Conservation (phyloP, 2,329 filamentous ascomycete genomes). For the Xylariaceae sp. region DNA sequence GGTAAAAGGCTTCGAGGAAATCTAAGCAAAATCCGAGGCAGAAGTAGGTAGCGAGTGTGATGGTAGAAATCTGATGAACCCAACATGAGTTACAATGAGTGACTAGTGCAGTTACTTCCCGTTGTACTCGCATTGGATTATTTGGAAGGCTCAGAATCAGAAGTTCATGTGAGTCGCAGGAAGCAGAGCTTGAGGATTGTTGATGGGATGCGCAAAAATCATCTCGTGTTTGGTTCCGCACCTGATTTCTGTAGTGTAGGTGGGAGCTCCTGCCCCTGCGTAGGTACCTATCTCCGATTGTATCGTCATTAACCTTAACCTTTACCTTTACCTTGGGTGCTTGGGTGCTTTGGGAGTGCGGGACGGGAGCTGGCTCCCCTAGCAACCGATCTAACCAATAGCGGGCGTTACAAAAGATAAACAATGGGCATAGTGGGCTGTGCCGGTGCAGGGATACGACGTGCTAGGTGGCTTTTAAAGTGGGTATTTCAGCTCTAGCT, state of each 20-base stretch:
- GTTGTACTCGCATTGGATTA: slow-evolving; percentile 1
- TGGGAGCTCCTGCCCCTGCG: no score
- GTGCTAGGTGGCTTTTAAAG: no score
- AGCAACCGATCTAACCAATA: slow-evolving; percentile 34
- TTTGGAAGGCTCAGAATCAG: slow-evolving; percentile 2
- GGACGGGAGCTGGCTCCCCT: slow-evolving; percentile 28
- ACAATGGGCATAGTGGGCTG: no score
- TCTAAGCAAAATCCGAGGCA: no score
- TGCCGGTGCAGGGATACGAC: no score
- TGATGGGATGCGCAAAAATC: not conserved
- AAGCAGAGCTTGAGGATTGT: slow-evolving; percentile 1
- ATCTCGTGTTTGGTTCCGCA: slow-evolving; percentile 5
- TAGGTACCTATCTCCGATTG: not conserved
- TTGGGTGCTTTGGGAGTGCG: no score
- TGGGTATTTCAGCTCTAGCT: no score
- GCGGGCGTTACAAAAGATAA: slow-evolving; percentile 34
- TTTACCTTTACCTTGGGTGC: no score
- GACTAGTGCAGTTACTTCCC: slow-evolving; percentile 16
- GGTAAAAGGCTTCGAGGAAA: not conserved
- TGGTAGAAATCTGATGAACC: no score
- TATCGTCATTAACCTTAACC: no score
- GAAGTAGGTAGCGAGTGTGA: not conserved
- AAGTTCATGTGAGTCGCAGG: not conserved
- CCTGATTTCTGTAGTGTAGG: slow-evolving; percentile 2
- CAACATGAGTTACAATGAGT: slow-evolving; percentile 1